Conservation (phyloP, 345 rosid species). For the Erodium maritimum region DNA sequence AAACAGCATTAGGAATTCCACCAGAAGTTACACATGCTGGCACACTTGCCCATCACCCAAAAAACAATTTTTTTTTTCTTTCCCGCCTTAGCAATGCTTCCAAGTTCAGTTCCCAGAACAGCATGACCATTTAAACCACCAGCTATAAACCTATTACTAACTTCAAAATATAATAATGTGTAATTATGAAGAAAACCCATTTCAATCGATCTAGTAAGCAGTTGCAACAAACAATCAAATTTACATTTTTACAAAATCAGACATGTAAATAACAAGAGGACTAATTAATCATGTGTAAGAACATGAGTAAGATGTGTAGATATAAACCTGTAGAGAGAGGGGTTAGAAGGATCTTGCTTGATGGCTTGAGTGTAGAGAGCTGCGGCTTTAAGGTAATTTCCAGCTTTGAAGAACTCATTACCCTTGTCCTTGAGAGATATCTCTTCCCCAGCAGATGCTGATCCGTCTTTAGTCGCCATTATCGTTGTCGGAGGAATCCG, state of each 20-base stretch:
- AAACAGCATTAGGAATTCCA: not conserved
- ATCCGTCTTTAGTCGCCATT: slow-evolving; percentile 38
- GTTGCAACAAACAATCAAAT: not conserved
- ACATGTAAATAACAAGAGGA: not conserved
- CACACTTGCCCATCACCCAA: not conserved
- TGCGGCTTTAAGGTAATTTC: slow-evolving; percentile 94
- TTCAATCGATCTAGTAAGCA: not conserved
- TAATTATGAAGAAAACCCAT: not conserved
- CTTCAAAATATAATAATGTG: not conserved
- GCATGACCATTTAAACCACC: not conserved
- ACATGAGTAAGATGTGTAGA: not conserved
- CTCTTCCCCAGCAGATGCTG: slow-evolving; percentile 28
- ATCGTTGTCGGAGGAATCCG: not conserved
- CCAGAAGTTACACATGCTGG: not conserved
- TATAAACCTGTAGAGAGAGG: slow-evolving; percentile 71
- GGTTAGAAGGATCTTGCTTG: slow-evolving; percentile 84
- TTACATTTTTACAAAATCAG: not conserved
- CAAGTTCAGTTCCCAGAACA: not conserved
- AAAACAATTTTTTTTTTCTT: not conserved
- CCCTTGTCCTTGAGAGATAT: slow-evolving; percentile 78
- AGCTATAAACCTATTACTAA: not conserved
- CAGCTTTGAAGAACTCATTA: slow-evolving; percentile 87
- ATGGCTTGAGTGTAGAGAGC: slow-evolving; percentile 97
- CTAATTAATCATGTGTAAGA: too few relatives aligned
- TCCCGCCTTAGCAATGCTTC: not conserved